Evolutionary conservation across 2,329 filamentous ascomycete genomes (phyloP), one percentile per base, ranked within the genome.

Genomic region (Ophiostoma sp.): DNA sequence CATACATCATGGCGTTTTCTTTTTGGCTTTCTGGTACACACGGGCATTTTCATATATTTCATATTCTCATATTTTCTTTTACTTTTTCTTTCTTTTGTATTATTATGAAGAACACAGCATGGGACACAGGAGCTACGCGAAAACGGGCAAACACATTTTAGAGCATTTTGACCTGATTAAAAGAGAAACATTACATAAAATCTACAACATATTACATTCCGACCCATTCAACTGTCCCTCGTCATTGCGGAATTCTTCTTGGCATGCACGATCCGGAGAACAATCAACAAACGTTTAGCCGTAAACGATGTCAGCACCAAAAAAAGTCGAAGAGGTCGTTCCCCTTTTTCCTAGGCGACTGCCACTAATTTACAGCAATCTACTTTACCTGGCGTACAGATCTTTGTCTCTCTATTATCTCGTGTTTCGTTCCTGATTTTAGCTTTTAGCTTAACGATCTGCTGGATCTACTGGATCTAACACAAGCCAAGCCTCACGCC

Each of bases 41-140:
- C 1, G 59, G n/a, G 17, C 59, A 22, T 39, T 39, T 22, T 15
- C 28, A 59, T 59, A 19, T 8, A 33, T 59, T 17, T 33, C 9
- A 25, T 9, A 33, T 31, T 28, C 28, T 11, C 52, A 25, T 63
- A 9, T 52, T n/a, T 15, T 69, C 19, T 55, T 9, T 31, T 39
- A 48, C 2, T 59, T 45, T 8, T 11, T 31, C 2, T 63, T 71
- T 50, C 69, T 17, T 50, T 70, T 70, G 68, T 70, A 57, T 42
- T 39, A 55, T 69, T 55, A 69, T 17, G 66, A 69, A 69, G 22
- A 39, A 55, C 25, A 69, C 25, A 69, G n/a, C 66, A 39, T 55
- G 48, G 66, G 66, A 69, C 48, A 55, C 8, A 39, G 66, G 31
- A 55, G 45, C 45, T 66, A 66, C 36, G 12, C 61, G 61, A 69